Base-by-base conservation (phyloP, 169 alveolate species). In the Plasmodium malariae region DNA sequence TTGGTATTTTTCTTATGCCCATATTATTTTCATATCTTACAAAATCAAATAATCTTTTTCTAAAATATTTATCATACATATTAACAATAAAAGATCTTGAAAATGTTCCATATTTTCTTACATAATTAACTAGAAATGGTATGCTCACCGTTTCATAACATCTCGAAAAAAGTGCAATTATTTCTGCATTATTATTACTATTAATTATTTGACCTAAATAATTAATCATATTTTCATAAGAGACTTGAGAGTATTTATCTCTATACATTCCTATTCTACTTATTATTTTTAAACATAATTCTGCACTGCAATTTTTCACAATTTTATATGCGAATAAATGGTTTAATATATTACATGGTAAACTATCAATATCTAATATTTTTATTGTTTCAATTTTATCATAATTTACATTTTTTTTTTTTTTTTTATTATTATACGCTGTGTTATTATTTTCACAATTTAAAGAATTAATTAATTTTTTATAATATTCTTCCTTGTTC, bases 121-220 rank as follows among this genome's bases (percentile, higher is more conserved):
- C 96, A 74, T 92, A 94, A 92, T 94, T 94, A n/a, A 94, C 95
- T 94, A 94, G 78, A 49, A 94, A 94, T 32, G 96, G 96, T 32
- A 94, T 88, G 69, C 96, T 94, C 26, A 94, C 78, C 30, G 95
- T 94, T 87, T 94, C 95, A 87, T 94, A 92, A 63, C 94, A 62
- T 59, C 96, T 70, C 17, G 96, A 70, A 59, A 94, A 90, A 28
- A 92, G 89, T n/a, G 95, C 95, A 32, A 94, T 92, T 32, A 94
- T 86, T 74, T 94, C 96, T 17, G 96, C 94, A 48, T 93, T 71
- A 62, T 92, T 87, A 12, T 72, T 30, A 40, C 91, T 91, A 45
- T 92, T 89, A 26, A 92, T 83, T 37, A 87, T 26, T 37, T 62
- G 62, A 49, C 93, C 90, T 30, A 92, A 60, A 63, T 91, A 92